Base-by-base conservation (phyloP, 2,329 filamentous ascomycete species). In the Pyrenochaeta sp. region DNA sequence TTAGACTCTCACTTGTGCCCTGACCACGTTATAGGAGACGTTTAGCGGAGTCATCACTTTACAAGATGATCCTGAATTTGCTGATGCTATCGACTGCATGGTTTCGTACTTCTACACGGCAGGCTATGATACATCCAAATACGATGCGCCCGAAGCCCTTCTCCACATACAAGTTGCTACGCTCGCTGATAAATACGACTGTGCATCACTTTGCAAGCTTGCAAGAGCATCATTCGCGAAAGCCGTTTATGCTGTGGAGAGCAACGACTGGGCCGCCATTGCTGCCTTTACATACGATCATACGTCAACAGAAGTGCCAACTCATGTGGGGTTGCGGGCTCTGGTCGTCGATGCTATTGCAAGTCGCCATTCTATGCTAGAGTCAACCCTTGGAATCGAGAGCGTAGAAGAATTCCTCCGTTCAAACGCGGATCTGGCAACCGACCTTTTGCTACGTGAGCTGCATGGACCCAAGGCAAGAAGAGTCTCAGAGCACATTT, bases 101-200 rank as follows among this genome's bases (percentile, higher is more conserved):
- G 61, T 69, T 44, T 64, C 60, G 39, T 68, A 65, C 44, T 63
- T 68, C 53, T 68, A 68, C 48, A 48, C 61, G 19, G 66, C 60
- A 13, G 48, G 24, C 44, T 68, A 65, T 50, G 25, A 61, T 34
- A 52, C 42, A 24, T 59, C 58, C 22, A 19, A 58, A 39, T 65
- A 61, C 55, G 47, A 43, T 50, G 59, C 49, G 24, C 47, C 50
- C 34, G 54, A 57, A 56, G 32, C 64, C 43, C 56, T 67, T 15
- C 59, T 69, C 43, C 64, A 69, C 62, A 64, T 62, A 50, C 61
- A 66, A 57, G 61, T 67, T 22, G 54, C 54, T 34, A 60, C 52
- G 32, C 51, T 69, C 30, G 66, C 66, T 25, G 64, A 69, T 55
- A 67, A 67, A 40, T 69, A 67, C 56, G 61, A 63, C 56, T 69